phyloP scores from a whole-genome alignment of 1,284 basidiomycete genomes.

The Anthracocystis setariae region DNA sequence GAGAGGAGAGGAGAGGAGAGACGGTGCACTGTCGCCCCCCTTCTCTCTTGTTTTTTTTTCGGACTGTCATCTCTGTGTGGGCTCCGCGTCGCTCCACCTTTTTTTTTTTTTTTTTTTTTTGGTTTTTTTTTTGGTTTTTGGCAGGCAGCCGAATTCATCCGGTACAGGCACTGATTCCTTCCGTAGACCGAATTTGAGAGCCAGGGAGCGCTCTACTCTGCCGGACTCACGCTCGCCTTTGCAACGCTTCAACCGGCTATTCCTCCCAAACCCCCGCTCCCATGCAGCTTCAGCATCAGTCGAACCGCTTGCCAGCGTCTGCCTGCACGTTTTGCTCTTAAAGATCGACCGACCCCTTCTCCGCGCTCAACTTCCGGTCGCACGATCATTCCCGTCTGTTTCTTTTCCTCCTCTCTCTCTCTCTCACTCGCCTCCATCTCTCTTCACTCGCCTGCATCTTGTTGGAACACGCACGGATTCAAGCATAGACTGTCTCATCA shows the following conservation, averaged over 20 bases:
- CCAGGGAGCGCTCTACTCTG: not conserved
- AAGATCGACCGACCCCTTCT: conserved; percentile 1
- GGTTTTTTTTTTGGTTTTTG: too few relatives aligned
- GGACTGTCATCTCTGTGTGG: too few relatives aligned
- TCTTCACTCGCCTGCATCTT: too few relatives aligned
- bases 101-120: too few relatives aligned
- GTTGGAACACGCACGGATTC: not conserved
- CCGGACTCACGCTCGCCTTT: not conserved
- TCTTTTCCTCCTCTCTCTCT: not conserved
- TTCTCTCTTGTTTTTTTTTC: too few relatives aligned
- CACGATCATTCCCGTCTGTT: conserved; percentile 1
- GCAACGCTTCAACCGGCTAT: not conserved
- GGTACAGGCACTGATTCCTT: conserved; percentile 27
- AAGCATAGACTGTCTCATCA: not conserved
- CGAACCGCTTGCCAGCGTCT: not conserved
- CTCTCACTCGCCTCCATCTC: not conserved
- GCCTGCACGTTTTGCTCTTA: conserved; percentile 4
- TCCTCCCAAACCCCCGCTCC: conserved; percentile 6
- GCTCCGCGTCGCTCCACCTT: conserved; percentile 2
- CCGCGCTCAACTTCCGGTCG: conserved; percentile 2
- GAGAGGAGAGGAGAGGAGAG: too few relatives aligned
- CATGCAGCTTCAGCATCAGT: conserved; percentile 4
- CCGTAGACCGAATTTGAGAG: conserved; percentile 22
- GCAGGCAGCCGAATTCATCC: conserved; percentile 41
- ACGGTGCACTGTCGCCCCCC: conserved; percentile 12